phyloP scores from a whole-genome alignment of 345 rosid species.

The Alliaria petiolata region DNA sequence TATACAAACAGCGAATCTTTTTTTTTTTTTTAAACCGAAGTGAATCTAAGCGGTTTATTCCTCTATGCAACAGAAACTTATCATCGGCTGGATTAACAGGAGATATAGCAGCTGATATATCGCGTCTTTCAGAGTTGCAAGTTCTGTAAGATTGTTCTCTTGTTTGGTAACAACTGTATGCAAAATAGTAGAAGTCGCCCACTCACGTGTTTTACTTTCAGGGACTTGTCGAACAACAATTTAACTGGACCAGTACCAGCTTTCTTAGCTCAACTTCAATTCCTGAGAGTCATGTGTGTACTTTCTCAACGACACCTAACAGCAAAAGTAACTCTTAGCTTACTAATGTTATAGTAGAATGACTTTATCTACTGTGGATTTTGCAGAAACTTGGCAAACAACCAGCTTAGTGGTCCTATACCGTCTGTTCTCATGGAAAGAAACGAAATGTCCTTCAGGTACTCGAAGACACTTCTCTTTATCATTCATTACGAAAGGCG shows the following conservation, averaged over 20 bases:
- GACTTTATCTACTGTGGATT: background rate
- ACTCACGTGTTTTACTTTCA: slow-evolving; percentile 8
- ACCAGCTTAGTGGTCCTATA: slow-evolving; percentile 42
- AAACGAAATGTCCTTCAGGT: slow-evolving; percentile 18
- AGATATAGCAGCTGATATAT: slow-evolving; percentile 28
- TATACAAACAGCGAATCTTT: background rate
- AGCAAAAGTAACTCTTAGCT: background rate
- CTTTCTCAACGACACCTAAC: background rate
- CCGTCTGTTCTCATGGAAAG: slow-evolving; percentile 31
- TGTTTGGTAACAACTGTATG: background rate
- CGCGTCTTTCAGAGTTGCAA: slow-evolving; percentile 29
- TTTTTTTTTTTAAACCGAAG: background rate
- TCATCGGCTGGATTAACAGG: slow-evolving; percentile 40
- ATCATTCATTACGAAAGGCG: background rate
- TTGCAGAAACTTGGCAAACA: slow-evolving; percentile 40
- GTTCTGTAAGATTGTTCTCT: slow-evolving; percentile 37
- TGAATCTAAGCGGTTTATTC: background rate
- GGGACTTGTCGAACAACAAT: slow-evolving; percentile 51
- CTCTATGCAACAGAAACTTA: slow-evolving; percentile 33
- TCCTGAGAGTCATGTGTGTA: slow-evolving; percentile 43
- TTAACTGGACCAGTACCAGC: slow-evolving; percentile 45
- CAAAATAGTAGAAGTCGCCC: background rate
- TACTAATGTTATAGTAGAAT: background rate
- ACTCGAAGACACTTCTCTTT: background rate
- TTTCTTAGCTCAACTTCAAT: slow-evolving; percentile 36